Evolutionary conservation across 2,329 filamentous ascomycete species (phyloP).

Genomic region (Venturia asperata): DNA sequence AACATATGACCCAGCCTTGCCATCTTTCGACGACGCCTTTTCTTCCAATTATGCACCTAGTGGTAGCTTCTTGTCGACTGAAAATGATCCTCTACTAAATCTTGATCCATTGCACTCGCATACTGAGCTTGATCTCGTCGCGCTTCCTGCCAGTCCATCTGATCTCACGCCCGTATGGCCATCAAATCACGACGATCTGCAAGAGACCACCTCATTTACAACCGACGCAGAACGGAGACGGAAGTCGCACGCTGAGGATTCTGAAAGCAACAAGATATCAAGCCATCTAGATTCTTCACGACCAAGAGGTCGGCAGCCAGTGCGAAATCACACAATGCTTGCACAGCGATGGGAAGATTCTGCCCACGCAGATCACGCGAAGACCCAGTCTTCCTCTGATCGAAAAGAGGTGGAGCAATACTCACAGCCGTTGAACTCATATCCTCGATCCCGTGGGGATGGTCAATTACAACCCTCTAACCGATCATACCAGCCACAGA

Average conservation of each 20-base stretch:
- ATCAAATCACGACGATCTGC: neutral
- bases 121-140: slow-evolving; percentile 4
- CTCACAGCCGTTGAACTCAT: neutral
- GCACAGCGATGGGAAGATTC: slow-evolving; percentile 5
- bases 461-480: neutral
- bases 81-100: neutral
- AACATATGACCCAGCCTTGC: slow-evolving; percentile 35
- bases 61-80: slow-evolving; percentile 4
- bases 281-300: neutral
- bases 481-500: neutral
- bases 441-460: neutral
- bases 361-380: neutral
- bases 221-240: too few species aligned
- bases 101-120: neutral
- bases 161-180: neutral
- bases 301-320: neutral
- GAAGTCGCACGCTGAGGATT: neutral
- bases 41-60: slow-evolving; percentile 11
- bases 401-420: neutral
- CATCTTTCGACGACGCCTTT: slow-evolving; percentile 23
- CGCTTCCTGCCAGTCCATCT: slow-evolving; percentile 1
- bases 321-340: slow-evolving; percentile 4
- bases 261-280: neutral
- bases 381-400: neutral
- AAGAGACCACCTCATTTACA: neutral